Base-by-base conservation (phyloP, 805 yeast species). In the Tetrapisispora iriomotensis region DNA sequence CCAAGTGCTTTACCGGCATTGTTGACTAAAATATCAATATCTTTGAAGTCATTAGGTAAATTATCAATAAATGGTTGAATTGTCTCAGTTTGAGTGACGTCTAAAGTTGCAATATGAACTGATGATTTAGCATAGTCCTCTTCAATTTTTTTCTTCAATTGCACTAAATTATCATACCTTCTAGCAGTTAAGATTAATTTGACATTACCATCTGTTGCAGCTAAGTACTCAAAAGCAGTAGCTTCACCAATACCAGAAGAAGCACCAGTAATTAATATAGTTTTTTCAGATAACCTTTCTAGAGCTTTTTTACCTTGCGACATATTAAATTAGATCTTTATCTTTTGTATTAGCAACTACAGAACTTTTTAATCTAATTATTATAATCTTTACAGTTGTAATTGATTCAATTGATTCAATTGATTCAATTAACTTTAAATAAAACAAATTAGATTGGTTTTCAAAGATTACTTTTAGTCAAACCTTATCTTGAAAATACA, bases 161-260 rank as follows among this genome's bases (percentile, higher is more conserved):
- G 66, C 20, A 71, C 63, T 37, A 84, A 61, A 44, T 75, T 75
- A 6, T 78, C 84, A 28, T 70, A 47, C 64, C 95, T 77, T 63
- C 95, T 76, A 3, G 95, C 95, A 3, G 87, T 71, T 19, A 86
- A 68, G 45, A 86, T 68, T 50, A 86, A 70, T 52, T 81, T 79
- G 49, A 82, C 57, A 10, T 79, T 59, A 24, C 95, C 94, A 35
- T 74, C 67, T 18, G 90, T 69, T 13, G 86, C 84, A 18, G 56
- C 77, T 31, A 95, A 92, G 48, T 85, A 77, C 58, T 88, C 94
- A 34, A 71, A 62, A 13, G 96, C 97, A 9, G 96, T 87, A 39
- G 95, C 92, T 48, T 76, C 77, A 10, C 97, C 98, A 53, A 90
- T 90, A 40, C 97, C 97, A 13, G 95, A 78, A 20, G 95, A 84